Evolutionary conservation across 2,329 filamentous ascomycete species (phyloP).

Genomic region (Simplicillium aogashimaense): DNA sequence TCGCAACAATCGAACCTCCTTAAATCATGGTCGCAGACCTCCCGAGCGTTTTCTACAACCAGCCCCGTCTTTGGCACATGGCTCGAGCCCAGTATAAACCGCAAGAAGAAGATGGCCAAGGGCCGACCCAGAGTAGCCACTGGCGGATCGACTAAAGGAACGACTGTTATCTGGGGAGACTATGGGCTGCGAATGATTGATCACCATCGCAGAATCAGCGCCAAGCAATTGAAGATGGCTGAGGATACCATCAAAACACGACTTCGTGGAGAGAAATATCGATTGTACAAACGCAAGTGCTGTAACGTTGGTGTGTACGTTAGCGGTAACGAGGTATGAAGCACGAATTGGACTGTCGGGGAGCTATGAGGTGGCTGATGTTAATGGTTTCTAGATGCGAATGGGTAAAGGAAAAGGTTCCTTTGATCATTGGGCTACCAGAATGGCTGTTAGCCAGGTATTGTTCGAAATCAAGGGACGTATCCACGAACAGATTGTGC

Average conservation of each 20-base stretch:
- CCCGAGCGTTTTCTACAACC: constrained; percentile 66
- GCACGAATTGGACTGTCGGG: constrained; percentile 4
- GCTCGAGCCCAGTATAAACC: constrained; percentile 67
- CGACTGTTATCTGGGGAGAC: constrained; percentile 92
- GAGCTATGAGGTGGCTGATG: background rate
- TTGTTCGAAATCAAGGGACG: constrained; percentile 88
- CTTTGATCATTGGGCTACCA: constrained; percentile 92
- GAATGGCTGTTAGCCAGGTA: constrained; percentile 83
- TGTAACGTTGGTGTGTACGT: constrained; percentile 94
- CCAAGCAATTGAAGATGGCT: constrained; percentile 76
- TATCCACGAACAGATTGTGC: constrained; percentile 87
- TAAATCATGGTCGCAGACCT: constrained; percentile 25
- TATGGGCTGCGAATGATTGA: constrained; percentile 91
- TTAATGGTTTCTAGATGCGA: constrained; percentile 49
- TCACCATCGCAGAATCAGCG: constrained; percentile 83
- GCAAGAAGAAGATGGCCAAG: constrained; percentile 85
- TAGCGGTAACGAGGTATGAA: constrained; percentile 75
- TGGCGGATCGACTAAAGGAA: constrained; percentile 83
- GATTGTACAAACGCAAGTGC: constrained; percentile 80
- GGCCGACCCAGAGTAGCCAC: constrained; percentile 81
- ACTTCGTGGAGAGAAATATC: constrained; percentile 83
- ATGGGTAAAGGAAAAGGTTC: constrained; percentile 99
- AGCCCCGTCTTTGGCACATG: constrained; percentile 53
- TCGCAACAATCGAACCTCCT: constrained; percentile 17
- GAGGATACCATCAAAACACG: constrained; percentile 89